Base-by-base conservation (phyloP, 306 rosid species). In the Alnus rubra region DNA sequence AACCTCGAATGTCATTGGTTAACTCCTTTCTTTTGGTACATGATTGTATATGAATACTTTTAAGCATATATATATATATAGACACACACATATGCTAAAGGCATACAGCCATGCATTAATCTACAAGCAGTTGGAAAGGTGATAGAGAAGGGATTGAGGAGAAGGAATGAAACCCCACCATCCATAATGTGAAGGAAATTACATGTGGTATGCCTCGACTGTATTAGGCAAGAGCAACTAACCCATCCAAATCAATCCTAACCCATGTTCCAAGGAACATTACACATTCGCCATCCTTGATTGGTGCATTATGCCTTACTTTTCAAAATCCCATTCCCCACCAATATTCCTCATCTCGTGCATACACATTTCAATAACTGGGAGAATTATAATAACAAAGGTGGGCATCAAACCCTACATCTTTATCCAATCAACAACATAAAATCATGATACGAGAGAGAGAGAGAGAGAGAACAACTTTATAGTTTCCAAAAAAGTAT, bases 171-270 rank as follows among this genome's bases (percentile, higher is more conserved):
- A 73, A 68, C 87, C 87, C 85, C 73, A 82, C 88, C 88, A 83
- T 48, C 15, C 52, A 39, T 33, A 69, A 69, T 72, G 63, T 31
- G 64, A 81, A 74, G 56, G 62, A 62, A 79, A 49, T 72, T 76
- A 72, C 89, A 86, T 85, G 90, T 84, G 85, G 56, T 55, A 16
- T 84, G 87, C 79, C 56, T 70, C 72, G 76, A 80, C 73, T 78
- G 75, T 55, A 76, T 35, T 28, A 78, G 71, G 89, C 87, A 85
- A 37, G 51, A 69, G 77, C 84, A 78, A 82, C 84, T 44, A 71
- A 84, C 84, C 76, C 49, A 80, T 84, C 81, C 42, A 83, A 77
- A 84, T 76, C 85, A 80, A 80, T 71, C 74, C 56, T 67, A 74
- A 74, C 54, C 82, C 74, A 74, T 71, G 35, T 81, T 80, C 79